Conservation (phyloP, 129 eudicot species). For the Flaveria trinervia region DNA sequence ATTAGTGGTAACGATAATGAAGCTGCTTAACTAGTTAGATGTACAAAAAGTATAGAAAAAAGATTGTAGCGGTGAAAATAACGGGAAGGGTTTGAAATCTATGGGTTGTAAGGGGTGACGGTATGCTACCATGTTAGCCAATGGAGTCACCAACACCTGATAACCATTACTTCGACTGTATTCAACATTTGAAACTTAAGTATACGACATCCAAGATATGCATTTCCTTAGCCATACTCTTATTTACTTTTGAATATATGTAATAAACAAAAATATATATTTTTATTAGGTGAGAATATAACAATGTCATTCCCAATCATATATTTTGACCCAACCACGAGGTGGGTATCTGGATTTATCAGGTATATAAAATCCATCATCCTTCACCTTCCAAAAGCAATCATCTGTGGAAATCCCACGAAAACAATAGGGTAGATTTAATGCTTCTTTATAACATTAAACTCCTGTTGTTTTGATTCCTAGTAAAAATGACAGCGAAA, state of each 20-base stretch:
- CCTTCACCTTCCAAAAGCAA: background rate
- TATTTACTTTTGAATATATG: background rate
- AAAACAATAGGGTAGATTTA: background rate
- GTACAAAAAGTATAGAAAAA: too few relatives aligned
- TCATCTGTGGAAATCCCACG: background rate
- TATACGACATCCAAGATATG: background rate
- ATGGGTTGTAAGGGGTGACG: too few relatives aligned
- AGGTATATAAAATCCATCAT: background rate
- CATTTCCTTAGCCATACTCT: background rate
- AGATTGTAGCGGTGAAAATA: too few relatives aligned
- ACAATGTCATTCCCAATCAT: background rate
- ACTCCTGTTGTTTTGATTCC: constrained; percentile 13
- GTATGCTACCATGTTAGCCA: too few relatives aligned
- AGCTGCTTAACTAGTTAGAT: too few relatives aligned
- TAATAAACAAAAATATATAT: too few relatives aligned
- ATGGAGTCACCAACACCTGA: too few relatives aligned
- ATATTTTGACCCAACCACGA: background rate
- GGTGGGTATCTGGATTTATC: background rate
- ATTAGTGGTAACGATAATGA: too few relatives aligned
- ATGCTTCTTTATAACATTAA: background rate
- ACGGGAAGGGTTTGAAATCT: too few relatives aligned
- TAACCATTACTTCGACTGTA: too few relatives aligned
- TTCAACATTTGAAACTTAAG: background rate
- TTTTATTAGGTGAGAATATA: too few relatives aligned
- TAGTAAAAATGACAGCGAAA: background rate